Conservation (phyloP, 2,329 filamentous ascomycete genomes). For the Mycosphaerella arachidis region DNA sequence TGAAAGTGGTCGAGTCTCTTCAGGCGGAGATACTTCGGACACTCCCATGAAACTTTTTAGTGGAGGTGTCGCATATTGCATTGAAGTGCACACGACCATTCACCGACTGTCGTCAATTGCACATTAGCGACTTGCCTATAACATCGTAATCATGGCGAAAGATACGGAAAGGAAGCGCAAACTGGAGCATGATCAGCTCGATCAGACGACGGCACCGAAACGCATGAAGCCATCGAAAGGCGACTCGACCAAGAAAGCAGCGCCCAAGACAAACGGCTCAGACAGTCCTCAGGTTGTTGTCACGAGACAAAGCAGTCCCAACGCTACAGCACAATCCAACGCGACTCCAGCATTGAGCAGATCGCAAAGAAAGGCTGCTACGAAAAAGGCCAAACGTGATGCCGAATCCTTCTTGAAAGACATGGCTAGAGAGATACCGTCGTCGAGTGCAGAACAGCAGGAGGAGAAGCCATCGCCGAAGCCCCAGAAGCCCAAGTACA, state of each 20-base stretch:
- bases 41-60: slow-evolving; percentile 2
- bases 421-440: neutral
- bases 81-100: neutral
- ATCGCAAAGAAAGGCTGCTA: slow-evolving; percentile 2
- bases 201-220: slow-evolving; percentile 16
- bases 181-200: slow-evolving; percentile 17
- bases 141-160: slow-evolving; percentile 14
- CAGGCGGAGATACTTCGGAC: neutral
- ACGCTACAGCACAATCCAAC: neutral
- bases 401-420: neutral
- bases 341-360: neutral
- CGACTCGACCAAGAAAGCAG: slow-evolving; percentile 11
- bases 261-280: slow-evolving; percentile 2
- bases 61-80: neutral
- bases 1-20: neutral
- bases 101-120: neutral
- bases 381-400: neutral
- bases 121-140: neutral
- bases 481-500: neutral
- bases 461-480: neutral
- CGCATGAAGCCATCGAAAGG: slow-evolving; percentile 17
- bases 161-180: slow-evolving; percentile 21
- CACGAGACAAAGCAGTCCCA: slow-evolving; percentile 1
- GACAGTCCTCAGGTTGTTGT: slow-evolving; percentile 11
- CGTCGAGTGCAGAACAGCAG: neutral